Conservation (phyloP, 2,329 filamentous ascomycete species). For the Aspergillus ruber region DNA sequence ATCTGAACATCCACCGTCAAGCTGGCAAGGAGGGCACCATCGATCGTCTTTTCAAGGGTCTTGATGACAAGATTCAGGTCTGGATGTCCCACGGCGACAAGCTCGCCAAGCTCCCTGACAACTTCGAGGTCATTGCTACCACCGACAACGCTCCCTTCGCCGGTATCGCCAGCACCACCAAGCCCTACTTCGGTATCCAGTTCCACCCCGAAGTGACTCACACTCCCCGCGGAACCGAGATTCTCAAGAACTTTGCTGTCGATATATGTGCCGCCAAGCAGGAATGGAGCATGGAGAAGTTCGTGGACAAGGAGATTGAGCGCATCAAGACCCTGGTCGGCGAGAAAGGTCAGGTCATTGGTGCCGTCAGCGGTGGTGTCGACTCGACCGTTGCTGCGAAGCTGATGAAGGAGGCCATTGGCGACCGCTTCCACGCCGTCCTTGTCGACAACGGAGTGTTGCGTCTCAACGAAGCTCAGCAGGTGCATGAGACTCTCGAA, state of each 20-base stretch:
- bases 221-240: conserved; percentile 54
- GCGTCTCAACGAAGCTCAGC: conserved; percentile 74
- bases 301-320: conserved; percentile 71
- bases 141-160: conserved; percentile 73
- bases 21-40: conserved; percentile 50
- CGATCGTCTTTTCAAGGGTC: conserved; percentile 69
- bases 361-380: conserved; percentile 75
- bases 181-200: conserved; percentile 71
- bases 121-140: conserved; percentile 66
- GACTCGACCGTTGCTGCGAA: conserved; percentile 83
- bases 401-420: conserved; percentile 81
- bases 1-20: conserved; percentile 56
- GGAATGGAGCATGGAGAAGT: conserved; percentile 82
- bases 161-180: conserved; percentile 54
- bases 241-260: conserved; percentile 78
- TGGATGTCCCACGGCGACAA: conserved; percentile 93
- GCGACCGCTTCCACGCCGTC: conserved; percentile 75
- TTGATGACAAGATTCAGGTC: conserved; percentile 64
- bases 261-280: conserved; percentile 69
- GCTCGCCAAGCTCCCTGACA: conserved; percentile 64
- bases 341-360: conserved; percentile 72
- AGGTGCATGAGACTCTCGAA: conserved; percentile 72
- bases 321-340: conserved; percentile 80
- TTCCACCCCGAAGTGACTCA: conserved; percentile 78
- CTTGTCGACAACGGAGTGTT: conserved; percentile 82